Conservation (phyloP, 352 stramenopile genomes). For the Globisporangium canariense region DNA sequence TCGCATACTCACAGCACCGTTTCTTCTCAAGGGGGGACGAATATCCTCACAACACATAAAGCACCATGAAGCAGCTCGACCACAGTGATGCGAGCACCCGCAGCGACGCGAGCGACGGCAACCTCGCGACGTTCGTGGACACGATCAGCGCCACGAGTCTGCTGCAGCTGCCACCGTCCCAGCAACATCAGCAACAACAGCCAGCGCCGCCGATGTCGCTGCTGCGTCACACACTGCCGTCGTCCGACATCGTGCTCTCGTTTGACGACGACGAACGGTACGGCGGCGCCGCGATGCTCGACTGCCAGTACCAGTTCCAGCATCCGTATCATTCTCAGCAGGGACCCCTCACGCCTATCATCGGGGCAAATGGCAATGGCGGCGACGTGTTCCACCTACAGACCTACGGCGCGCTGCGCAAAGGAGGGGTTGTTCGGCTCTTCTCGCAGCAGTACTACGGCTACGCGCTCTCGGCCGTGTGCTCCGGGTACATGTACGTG, state of each 20-base stretch:
- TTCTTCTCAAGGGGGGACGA: too few relatives aligned
- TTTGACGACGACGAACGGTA: conserved; percentile 7
- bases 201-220: too few relatives aligned
- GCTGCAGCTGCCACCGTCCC: background rate
- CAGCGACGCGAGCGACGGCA: background rate
- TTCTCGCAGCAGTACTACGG: conserved; percentile 13
- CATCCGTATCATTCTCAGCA: background rate
- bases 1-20: too few relatives aligned
- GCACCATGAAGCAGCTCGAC: conserved; percentile 2
- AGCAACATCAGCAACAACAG: too few relatives aligned
- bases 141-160: conserved; percentile 1
- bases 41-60: background rate
- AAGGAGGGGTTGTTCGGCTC: conserved; percentile 12
- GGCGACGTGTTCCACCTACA: conserved; percentile 61
- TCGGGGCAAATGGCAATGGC: conserved; percentile 17
- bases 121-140: conserved; percentile 6
- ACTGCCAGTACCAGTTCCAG: background rate
- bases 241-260: conserved; percentile 13
- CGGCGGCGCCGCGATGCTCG: conserved; percentile 7
- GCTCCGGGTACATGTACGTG: conserved; percentile 16
- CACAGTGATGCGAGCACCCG: background rate
- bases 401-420: conserved; percentile 50
- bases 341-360: conserved; percentile 17
- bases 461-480: conserved; percentile 14
- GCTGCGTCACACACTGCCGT: background rate